A percentile compares a stretch with the other conserved stretches of the same genome.
These are phyloP conservation scores for Debaryomyces singareniensis DNA, from an alignment of 1,139 yeast species.

Conservation along the genomic window DNA sequence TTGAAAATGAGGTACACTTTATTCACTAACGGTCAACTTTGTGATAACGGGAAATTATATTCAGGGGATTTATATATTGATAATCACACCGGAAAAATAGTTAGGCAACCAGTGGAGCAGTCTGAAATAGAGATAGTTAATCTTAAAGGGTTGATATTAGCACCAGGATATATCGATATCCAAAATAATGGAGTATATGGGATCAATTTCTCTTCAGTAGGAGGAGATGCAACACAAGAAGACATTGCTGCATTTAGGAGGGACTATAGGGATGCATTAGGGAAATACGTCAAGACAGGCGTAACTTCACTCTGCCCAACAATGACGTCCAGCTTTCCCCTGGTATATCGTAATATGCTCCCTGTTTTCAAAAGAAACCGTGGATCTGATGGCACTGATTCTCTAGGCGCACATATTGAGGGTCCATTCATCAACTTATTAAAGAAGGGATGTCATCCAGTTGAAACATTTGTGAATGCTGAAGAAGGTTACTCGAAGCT, in stretches of 20 bases:
- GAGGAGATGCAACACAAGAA: constrained; percentile 25
- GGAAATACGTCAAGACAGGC: constrained; percentile 46
- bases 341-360: constrained; percentile 46
- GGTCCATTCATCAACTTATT: constrained; percentile 54
- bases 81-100: constrained; percentile 38
- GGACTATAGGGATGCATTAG: constrained; percentile 41
- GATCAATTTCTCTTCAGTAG: constrained; percentile 44
- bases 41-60: constrained; percentile 43
- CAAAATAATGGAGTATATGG: constrained; percentile 62
- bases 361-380: constrained; percentile 39
- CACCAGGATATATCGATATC: constrained; percentile 58
- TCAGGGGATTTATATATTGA: constrained; percentile 43
- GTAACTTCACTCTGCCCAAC: constrained; percentile 60
- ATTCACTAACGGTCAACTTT: constrained; percentile 48
- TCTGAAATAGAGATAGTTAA: constrained; percentile 27
- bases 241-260: constrained; percentile 26
- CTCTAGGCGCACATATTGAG: constrained; percentile 59
- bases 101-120: constrained; percentile 17
- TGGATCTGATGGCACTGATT: constrained; percentile 36
- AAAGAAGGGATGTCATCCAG: constrained; percentile 62
- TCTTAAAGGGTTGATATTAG: constrained; percentile 41
- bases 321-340: constrained; percentile 49
- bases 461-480: constrained; percentile 48
- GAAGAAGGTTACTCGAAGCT: constrained; percentile 31
- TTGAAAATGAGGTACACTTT: constrained; percentile 10